Percentiles rank a stretch among this genome's conserved stretches.
Conservation (phyloP, 345 rosid species). For the Populus pruinosa region DNA sequence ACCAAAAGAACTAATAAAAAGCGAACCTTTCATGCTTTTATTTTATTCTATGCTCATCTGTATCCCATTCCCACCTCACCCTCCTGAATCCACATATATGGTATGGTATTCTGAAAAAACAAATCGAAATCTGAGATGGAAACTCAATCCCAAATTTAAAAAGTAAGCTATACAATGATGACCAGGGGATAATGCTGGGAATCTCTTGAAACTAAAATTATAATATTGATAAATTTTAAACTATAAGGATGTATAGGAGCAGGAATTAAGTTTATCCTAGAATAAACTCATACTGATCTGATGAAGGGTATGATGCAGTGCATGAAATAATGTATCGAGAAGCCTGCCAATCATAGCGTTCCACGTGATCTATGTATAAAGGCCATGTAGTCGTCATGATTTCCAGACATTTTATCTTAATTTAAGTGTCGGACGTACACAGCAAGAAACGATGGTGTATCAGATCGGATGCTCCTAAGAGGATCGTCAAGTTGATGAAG, state of each 20-base stretch:
- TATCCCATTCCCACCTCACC: too few relatives aligned
- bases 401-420: neutral
- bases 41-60: too few relatives aligned
- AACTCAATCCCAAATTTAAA: too few relatives aligned
- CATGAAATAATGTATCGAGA: neutral
- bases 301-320: neutral
- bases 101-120: too few relatives aligned
- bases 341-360: neutral
- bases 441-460: neutral
- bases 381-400: neutral
- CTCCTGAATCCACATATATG: neutral
- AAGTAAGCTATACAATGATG: too few relatives aligned
- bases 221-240: neutral
- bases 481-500: neutral
- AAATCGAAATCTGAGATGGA: neutral
- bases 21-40: too few relatives aligned
- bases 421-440: neutral
- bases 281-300: neutral
- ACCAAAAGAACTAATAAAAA: too few relatives aligned
- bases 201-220: too few relatives aligned
- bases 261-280: neutral
- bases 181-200: neutral
- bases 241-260: neutral
- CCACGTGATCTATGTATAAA: neutral
- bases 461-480: neutral